These are phyloP conservation scores for Wickerhamomyces sp. DNA, from an alignment of 1,139 yeast genomes.

Conservation along the genomic window DNA sequence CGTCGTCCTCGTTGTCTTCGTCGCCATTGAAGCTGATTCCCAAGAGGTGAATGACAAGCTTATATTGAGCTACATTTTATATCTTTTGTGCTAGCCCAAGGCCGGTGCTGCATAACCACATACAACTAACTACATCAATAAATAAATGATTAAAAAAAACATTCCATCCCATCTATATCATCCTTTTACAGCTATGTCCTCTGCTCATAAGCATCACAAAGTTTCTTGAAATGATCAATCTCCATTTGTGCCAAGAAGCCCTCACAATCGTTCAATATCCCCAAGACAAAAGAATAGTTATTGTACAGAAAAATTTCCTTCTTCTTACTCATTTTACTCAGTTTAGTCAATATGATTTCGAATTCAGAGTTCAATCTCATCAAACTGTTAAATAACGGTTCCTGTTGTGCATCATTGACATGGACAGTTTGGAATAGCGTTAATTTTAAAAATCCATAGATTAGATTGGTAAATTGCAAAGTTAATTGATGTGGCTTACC, in stretches of 20 bases:
- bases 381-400: conserved; percentile 70
- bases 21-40: too few species aligned
- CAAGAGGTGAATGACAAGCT: too few species aligned
- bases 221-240: conserved; percentile 48
- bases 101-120: too few species aligned
- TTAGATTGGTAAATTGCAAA: conserved; percentile 70
- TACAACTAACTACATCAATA: too few species aligned
- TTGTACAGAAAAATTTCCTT: conserved; percentile 71
- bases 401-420: conserved; percentile 34
- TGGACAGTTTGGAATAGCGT: conserved; percentile 30
- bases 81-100: too few species aligned
- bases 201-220: conserved; percentile 1
- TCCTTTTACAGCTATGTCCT: too few species aligned
- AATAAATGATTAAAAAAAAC: too few species aligned
- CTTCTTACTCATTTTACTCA: conserved; percentile 48
- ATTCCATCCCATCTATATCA: too few species aligned
- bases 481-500: conserved; percentile 68
- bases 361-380: conserved; percentile 70
- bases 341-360: conserved; percentile 70
- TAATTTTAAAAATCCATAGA: conserved; percentile 68
- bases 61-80: too few species aligned
- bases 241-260: conserved; percentile 53
- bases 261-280: conserved; percentile 43
- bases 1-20: too few species aligned
- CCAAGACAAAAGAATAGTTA: conserved; percentile 58